These are phyloP conservation scores for Sordariomycetes sp. DNA, from an alignment of 2,329 filamentous ascomycete genomes.

Conservation along the genomic window DNA sequence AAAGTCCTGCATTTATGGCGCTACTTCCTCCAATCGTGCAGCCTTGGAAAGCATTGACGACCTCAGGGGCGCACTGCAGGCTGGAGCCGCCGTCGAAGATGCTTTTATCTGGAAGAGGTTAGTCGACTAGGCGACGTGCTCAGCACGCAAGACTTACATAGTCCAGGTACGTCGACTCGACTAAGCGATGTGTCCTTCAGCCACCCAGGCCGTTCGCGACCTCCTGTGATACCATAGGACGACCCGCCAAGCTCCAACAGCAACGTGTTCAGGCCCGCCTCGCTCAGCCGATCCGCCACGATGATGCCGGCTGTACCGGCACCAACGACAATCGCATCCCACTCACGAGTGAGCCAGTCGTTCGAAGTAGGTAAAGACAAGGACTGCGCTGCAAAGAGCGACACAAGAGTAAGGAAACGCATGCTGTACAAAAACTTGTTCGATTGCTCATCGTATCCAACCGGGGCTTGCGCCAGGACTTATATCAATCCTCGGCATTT, in stretches of 20 bases:
- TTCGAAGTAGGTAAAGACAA: neutral
- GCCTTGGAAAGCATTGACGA: neutral
- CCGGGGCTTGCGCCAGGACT: no score
- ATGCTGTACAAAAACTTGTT: no score
- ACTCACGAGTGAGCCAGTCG: neutral
- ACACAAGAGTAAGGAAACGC: neutral
- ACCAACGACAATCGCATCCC: conserved; percentile 2
- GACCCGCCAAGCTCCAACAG: neutral
- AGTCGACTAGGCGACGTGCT: neutral
- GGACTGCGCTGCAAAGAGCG: neutral
- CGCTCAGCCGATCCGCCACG: conserved; percentile 2
- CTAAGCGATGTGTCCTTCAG: neutral
- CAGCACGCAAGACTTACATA: neutral
- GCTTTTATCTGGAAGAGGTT: neutral
- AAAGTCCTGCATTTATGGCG: neutral
- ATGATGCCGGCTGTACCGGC: conserved; percentile 3
- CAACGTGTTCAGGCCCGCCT: conserved; percentile 1
- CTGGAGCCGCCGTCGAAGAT: neutral
- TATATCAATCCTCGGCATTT: no score
- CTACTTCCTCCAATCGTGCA: neutral
- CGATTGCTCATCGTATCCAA: no score
- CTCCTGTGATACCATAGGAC: neutral
- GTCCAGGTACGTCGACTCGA: neutral
- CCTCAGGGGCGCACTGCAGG: neutral
- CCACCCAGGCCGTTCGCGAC: neutral